Conservation (phyloP, 2,329 filamentous ascomycete genomes). For the Colletotrichum lentis region DNA sequence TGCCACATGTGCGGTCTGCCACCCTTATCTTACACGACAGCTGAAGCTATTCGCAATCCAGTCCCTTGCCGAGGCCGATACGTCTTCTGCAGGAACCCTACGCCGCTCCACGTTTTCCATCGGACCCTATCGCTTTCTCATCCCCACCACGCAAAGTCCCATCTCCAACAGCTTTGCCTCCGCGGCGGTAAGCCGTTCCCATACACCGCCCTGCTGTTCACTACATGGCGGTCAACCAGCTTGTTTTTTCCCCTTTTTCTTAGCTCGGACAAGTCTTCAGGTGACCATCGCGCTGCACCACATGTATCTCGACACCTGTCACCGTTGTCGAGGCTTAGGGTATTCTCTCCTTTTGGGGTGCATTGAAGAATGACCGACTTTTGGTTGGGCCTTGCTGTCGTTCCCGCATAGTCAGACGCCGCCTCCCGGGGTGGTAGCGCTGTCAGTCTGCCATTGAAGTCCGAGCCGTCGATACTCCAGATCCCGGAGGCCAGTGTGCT, state of each 20-base stretch:
- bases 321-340: not conserved
- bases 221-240: conserved; percentile 24
- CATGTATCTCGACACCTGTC: conserved; percentile 15
- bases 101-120: conserved; percentile 26
- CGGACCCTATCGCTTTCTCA: conserved; percentile 21
- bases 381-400: conserved; percentile 11
- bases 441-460: not conserved
- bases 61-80: conserved; percentile 13
- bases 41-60: conserved; percentile 27
- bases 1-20: conserved; percentile 17
- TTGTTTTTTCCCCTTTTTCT: too few relatives aligned
- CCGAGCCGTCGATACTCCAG: conserved; percentile 5
- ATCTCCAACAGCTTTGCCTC: conserved; percentile 3
- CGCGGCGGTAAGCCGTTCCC: conserved; percentile 1
- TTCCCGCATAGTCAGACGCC: conserved; percentile 10
- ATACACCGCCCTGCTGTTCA: conserved; percentile 22
- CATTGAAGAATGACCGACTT: too few relatives aligned
- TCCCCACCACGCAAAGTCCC: conserved; percentile 21
- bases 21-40: not conserved
- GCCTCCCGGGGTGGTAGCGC: not conserved
- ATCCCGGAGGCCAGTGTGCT: conserved; percentile 19
- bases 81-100: conserved; percentile 22
- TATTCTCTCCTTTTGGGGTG: not conserved
- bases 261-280: not conserved
- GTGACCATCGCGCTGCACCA: not conserved